Evolutionary conservation across 2,329 filamentous ascomycete species (phyloP), one percentile per base, ranked within the genome.

Genomic region (Bretziella fagacearum): DNA sequence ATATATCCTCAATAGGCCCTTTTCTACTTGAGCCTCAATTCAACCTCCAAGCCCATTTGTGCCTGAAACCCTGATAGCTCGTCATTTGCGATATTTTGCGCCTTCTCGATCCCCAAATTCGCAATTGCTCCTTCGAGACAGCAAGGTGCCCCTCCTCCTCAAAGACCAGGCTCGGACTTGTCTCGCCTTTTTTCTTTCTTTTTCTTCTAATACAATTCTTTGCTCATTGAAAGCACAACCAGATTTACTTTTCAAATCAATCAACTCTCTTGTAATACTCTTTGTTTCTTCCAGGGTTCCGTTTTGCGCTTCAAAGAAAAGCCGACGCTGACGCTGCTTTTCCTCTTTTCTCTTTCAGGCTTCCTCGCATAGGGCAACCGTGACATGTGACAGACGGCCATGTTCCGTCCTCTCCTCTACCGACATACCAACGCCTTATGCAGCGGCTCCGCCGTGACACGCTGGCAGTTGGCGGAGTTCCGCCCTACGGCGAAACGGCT

Each of bases 391-490:
- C 26, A 32, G 26, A 15, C 32, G 11, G 42, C 29, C 32, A 50
- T 50, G 48, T 44, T 50, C 48, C 48, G 44, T 25, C 44, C 45
- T 15, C 32, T 50, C 40, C 48, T 50, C 22, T 40, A 30, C 29
- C 39, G 40, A 35, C 42, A 48, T 35, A 37, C 42, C 47, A 25
- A 37, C 27, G 27, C 47, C 41, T 17, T 46, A 26, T 36, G 43
- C 36, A 17, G 30, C 33, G 47, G 47, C 42, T 35, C 35, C 18
- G 17, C 23, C 4, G 29, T 49, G 18, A 30, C 26, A 26, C 29
- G 47, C 20, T 20, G 47, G 18, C 47, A 37, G 15, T 44, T 40
- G 25, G 39, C 36, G 32, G 29, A 27, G 29, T 20, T 46, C 37
- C 25, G 44, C 44, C 36, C 35, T 26, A 23, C 15, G 11, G 15